phyloP scores from a whole-genome alignment of 768 basidiomycete genomes.

The Albatrellus ellisii region DNA sequence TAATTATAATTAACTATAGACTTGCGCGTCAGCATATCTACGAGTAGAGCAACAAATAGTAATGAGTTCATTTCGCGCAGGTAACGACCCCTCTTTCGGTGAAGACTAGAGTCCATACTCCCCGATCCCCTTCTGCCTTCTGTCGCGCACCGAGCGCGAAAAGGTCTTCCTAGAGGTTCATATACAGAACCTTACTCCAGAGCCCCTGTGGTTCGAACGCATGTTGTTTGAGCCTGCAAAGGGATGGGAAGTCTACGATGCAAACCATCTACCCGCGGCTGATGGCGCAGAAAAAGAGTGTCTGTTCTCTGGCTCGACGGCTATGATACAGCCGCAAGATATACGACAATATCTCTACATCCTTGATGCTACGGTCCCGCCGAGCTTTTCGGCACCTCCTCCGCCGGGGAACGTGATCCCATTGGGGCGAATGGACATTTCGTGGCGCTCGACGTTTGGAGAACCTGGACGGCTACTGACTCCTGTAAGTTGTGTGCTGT shows the following conservation, averaged over 20 bases:
- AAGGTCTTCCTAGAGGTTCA: conserved; percentile 87
- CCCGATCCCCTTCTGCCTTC: conserved; percentile 61
- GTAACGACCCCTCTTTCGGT: conserved; percentile 92
- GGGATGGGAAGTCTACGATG: conserved; percentile 48
- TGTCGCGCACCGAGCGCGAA: conserved; percentile 52
- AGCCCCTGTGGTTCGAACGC: conserved; percentile 67
- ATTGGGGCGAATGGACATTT: conserved; percentile 79
- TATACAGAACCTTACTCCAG: conserved; percentile 76
- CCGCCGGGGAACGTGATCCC: conserved; percentile 62
- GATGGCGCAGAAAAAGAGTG: conserved; percentile 18
- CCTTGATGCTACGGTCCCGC: conserved; percentile 37
- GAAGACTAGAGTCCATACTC: conserved; percentile 83
- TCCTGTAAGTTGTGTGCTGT: conserved; percentile 31
- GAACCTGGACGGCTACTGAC: conserved; percentile 82
- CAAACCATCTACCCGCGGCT: conserved; percentile 26
- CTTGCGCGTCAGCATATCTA: no score
- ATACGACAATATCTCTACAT: conserved; percentile 83
- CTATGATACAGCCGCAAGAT: conserved; percentile 75
- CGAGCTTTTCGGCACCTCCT: conserved; percentile 33
- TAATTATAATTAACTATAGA: not conserved
- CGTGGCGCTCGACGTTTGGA: conserved; percentile 76
- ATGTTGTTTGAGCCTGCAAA: conserved; percentile 68
- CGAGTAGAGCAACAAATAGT: no score
- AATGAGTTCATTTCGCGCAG: conserved; percentile 24
- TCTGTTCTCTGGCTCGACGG: conserved; percentile 48